phyloP scores from a whole-genome alignment of 768 basidiomycete species.

The Kwoniella europaea region DNA sequence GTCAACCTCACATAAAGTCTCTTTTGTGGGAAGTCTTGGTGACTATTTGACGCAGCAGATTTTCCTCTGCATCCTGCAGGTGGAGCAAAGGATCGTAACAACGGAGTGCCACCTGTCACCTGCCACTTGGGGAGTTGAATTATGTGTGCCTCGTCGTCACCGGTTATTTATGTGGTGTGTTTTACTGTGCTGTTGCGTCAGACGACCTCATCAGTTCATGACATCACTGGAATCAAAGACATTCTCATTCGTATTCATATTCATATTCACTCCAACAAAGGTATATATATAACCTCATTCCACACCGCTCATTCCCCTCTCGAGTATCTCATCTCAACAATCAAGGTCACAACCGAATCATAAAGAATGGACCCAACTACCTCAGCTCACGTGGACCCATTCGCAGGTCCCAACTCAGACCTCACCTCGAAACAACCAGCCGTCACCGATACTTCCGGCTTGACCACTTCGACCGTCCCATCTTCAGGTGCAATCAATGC shows the following conservation, averaged over 20 bases:
- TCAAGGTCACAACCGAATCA: neutral
- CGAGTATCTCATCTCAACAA: neutral
- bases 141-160: neutral
- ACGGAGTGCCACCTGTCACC: neutral
- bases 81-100: too few relatives aligned
- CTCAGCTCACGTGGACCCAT: conserved; percentile 19
- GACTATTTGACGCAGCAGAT: too few relatives aligned
- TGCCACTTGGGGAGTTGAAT: neutral
- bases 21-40: too few relatives aligned
- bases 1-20: too few relatives aligned
- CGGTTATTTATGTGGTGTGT: neutral
- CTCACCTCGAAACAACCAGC: conserved; percentile 17
- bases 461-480: conserved; percentile 15
- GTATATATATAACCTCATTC: neutral
- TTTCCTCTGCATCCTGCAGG: too few relatives aligned
- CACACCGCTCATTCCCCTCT: neutral
- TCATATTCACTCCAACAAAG: neutral
- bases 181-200: neutral
- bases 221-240: neutral
- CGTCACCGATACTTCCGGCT: conserved; percentile 10
- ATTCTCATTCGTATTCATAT: neutral
- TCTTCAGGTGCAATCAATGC: neutral
- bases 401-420: conserved; percentile 13
- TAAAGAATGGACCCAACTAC: conserved; percentile 23
- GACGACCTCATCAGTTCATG: conserved; percentile 3